phyloP scores from a whole-genome alignment of 768 basidiomycete genomes.

The Hypholoma sublateritium region DNA sequence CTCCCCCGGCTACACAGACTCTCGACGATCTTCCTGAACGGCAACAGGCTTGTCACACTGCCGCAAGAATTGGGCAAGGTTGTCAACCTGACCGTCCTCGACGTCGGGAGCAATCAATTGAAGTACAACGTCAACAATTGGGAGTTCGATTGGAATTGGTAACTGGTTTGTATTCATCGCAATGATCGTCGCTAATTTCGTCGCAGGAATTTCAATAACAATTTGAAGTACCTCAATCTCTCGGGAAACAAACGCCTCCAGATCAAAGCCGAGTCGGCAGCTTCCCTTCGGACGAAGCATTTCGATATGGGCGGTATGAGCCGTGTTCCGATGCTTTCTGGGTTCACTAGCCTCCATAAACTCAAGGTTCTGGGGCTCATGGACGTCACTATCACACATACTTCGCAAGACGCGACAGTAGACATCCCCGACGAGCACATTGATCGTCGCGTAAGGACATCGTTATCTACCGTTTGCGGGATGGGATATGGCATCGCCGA shows the following conservation, averaged over 20 bases:
- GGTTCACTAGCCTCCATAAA: conserved; percentile 84
- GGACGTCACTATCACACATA: conserved; percentile 86
- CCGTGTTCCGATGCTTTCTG: conserved; percentile 53
- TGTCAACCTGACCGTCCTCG: conserved; percentile 73
- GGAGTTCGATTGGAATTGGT: conserved; percentile 99
- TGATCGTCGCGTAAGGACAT: conserved; percentile 90
- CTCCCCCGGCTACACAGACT: conserved; percentile 69
- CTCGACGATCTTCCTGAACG: conserved; percentile 83
- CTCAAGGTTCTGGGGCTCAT: conserved; percentile 93
- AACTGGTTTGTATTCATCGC: conserved; percentile 11
- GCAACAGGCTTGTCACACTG: conserved; percentile 89
- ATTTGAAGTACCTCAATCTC: conserved; percentile 90
- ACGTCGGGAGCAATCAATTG: conserved; percentile 90
- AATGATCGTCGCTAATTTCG: background rate
- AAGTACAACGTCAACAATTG: conserved; percentile 98
- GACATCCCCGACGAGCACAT: conserved; percentile 84
- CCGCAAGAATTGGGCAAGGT: conserved; percentile 90
- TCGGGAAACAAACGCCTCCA: conserved; percentile 97
- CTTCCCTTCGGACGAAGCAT: conserved; percentile 4
- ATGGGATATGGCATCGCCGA: conserved; percentile 98
- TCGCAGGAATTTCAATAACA: conserved; percentile 92
- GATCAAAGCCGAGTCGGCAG: conserved; percentile 74
- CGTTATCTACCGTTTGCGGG: conserved; percentile 80
- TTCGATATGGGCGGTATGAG: background rate
- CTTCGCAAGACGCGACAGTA: conserved; percentile 44